Evolutionary conservation across 768 basidiomycete genomes (phyloP), one percentile per base, ranked within the genome.

Genomic region (Psilocybe cyanescens): DNA sequence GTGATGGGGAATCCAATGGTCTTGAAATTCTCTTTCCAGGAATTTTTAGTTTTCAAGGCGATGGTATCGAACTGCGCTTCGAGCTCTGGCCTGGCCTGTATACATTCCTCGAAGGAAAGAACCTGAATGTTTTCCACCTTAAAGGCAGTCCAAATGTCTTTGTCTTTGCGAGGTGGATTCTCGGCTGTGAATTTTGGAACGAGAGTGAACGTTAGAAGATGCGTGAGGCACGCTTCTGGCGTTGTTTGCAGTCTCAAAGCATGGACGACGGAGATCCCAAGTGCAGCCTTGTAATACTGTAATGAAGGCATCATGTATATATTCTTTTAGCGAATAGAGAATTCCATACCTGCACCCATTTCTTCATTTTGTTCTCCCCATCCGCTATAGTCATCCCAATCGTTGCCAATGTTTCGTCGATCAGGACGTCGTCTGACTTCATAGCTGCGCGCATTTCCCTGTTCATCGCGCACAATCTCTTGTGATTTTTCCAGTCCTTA

Each of bases 331-430:
- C 7, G 11, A 3, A 35, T 5, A 16, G 41, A 12, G 41, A 12
- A 9, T 8, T 2, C 12, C 61, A 7, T 19, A 58, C 61, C 46
- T 63, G 61, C 11, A 63, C 57, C 57, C 57, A 62, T 59, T 58
- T 58, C 29, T 58, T 58, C 17, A 49, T 48, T n/a, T 54, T 54
- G 3, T 17, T 24, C 37, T 63, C 61, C 31, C 49, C 46, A 8
- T 63, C 57, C 3, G 57, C 51, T 28, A 45, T 11, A 14, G 51
- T 35, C n/a, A 53, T n/a, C 29, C 46, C 52, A 28, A 58, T 17
- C 11, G 19, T 16, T 3, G 39, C 19, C 24, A 19, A 30, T 16
- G 53, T 28, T 14, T 53, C 9, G 50, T 12, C 37, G 14, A 3
- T 5, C 19, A n/a, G 19, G 4, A 9, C 1, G 16, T 46, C 50